These are phyloP conservation scores for Prototheca stagnorum DNA, from an alignment of 163 green algal genomes.

Conservation along the genomic window DNA sequence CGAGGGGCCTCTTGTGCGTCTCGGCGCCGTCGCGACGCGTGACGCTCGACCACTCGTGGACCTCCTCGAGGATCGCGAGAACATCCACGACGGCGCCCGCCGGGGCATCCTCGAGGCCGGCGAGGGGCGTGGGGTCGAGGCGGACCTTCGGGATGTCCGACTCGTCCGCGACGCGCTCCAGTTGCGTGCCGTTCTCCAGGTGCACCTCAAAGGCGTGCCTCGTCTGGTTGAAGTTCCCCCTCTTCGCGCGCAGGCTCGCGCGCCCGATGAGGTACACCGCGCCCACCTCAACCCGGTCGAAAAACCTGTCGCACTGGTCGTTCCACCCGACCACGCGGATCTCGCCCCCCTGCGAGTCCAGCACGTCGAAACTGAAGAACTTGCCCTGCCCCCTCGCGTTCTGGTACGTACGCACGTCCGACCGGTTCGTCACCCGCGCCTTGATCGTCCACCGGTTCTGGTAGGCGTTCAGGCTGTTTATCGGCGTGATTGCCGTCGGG, in stretches of 20 bases:
- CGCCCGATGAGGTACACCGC: slow-evolving; percentile 71
- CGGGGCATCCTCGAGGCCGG: slow-evolving; percentile 42
- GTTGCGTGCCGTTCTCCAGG: slow-evolving; percentile 52
- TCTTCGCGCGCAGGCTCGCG: slow-evolving; percentile 63
- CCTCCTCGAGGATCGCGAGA: slow-evolving; percentile 59
- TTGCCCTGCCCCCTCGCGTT: slow-evolving; percentile 68
- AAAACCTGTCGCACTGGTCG: slow-evolving; percentile 22
- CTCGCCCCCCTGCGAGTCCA: slow-evolving; percentile 77
- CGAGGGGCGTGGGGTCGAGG: slow-evolving; percentile 53
- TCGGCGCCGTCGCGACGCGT: slow-evolving; percentile 48
- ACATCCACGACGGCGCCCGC: slow-evolving; percentile 63
- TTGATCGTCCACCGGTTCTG: slow-evolving; percentile 81
- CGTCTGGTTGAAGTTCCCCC: slow-evolving; percentile 53
- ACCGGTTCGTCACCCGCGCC: slow-evolving; percentile 61
- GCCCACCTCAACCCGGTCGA: slow-evolving; percentile 24
- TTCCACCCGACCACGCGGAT: slow-evolving; percentile 82
- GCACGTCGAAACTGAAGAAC: slow-evolving; percentile 86
- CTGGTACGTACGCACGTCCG: slow-evolving; percentile 57
- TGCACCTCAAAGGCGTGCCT: slow-evolving; percentile 76
- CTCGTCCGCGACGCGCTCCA: slow-evolving; percentile 39
- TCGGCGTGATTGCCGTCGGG: slow-evolving; percentile 54
- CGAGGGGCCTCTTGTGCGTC: slow-evolving; percentile 54
- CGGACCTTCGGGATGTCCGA: slow-evolving; percentile 54
- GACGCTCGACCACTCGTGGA: slow-evolving; percentile 38
- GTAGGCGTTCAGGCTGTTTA: slow-evolving; percentile 85